These are phyloP conservation scores for Leptographium flavum DNA, from an alignment of 2,329 filamentous ascomycete species.

Conservation along the genomic window DNA sequence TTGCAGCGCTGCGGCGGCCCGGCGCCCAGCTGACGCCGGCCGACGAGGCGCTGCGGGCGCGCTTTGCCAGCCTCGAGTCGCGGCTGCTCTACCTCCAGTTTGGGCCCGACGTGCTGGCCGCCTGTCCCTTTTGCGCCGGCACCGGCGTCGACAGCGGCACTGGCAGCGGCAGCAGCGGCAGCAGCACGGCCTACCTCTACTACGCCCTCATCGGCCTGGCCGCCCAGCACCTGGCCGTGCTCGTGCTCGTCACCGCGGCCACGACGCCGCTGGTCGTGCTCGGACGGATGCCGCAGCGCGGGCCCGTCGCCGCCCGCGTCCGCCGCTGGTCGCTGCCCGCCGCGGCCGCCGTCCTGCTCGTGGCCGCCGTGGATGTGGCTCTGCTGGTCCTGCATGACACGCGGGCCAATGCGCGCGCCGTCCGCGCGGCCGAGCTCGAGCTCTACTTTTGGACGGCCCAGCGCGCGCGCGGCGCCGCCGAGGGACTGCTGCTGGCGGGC, in stretches of 20 bases:
- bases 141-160: conserved; percentile 14
- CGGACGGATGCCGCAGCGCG: conserved; percentile 29
- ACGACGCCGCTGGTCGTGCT: conserved; percentile 52
- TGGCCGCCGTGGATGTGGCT: conserved; percentile 54
- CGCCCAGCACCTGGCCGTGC: conserved; percentile 67
- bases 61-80: conserved; percentile 57
- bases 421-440: conserved; percentile 49
- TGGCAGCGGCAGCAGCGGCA: conserved; percentile 45
- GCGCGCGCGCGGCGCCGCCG: conserved; percentile 43
- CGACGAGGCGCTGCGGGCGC: conserved; percentile 52
- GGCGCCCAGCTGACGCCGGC: conserved; percentile 27
- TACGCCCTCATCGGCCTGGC: conserved; percentile 66
- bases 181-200: conserved; percentile 57
- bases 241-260: conserved; percentile 54
- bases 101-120: conserved; percentile 58
- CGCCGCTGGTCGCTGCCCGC: conserved; percentile 52
- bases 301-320: conserved; percentile 1
- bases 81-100: conserved; percentile 72
- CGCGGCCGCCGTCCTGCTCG: conserved; percentile 43
- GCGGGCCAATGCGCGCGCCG: conserved; percentile 46
- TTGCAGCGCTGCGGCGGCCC: conserved; percentile 34
- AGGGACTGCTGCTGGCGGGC: conserved; percentile 49
- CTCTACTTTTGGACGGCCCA: conserved; percentile 59
- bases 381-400: conserved; percentile 50
- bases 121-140: conserved; percentile 64